Conservation (phyloP, 2,329 filamentous ascomycete species). For the Ramularia collo-cygni region DNA sequence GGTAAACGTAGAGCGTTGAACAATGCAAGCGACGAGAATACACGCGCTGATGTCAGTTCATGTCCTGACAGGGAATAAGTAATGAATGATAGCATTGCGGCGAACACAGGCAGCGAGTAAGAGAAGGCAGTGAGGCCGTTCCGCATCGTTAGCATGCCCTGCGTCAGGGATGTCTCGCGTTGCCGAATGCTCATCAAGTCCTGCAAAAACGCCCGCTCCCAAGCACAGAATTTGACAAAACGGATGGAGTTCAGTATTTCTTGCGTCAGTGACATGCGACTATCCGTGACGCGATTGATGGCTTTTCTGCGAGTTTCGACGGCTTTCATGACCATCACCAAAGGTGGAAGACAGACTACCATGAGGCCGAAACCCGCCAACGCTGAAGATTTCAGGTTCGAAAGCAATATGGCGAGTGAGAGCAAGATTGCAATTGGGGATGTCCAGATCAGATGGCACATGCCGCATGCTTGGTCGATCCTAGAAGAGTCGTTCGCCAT, state of each 20-base stretch:
- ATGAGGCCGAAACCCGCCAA: background rate
- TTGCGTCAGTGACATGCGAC: slow-evolving; percentile 82
- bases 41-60: slow-evolving; percentile 61
- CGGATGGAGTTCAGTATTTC: slow-evolving; percentile 86
- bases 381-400: background rate
- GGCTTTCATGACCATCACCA: background rate
- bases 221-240: slow-evolving; percentile 95
- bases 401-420: background rate
- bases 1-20: slow-evolving; percentile 91
- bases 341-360: background rate
- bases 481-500: slow-evolving; percentile 2
- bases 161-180: slow-evolving; percentile 75
- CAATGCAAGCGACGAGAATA: slow-evolving; percentile 88
- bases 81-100: slow-evolving; percentile 92
- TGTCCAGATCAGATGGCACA: slow-evolving; percentile 1
- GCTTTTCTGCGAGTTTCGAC: slow-evolving; percentile 51
- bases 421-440: slow-evolving; percentile 1
- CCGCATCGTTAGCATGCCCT: slow-evolving; percentile 71
- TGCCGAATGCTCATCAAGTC: slow-evolving; percentile 67
- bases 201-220: slow-evolving; percentile 80
- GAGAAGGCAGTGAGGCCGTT: slow-evolving; percentile 80
- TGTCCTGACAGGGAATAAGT: slow-evolving; percentile 60
- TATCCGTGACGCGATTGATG: slow-evolving; percentile 93
- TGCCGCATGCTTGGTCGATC: background rate
- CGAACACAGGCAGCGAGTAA: slow-evolving; percentile 84